These are phyloP conservation scores for Paramecium sexaurelia DNA, from an alignment of 73 alveolate species.

Conservation along the genomic window DNA sequence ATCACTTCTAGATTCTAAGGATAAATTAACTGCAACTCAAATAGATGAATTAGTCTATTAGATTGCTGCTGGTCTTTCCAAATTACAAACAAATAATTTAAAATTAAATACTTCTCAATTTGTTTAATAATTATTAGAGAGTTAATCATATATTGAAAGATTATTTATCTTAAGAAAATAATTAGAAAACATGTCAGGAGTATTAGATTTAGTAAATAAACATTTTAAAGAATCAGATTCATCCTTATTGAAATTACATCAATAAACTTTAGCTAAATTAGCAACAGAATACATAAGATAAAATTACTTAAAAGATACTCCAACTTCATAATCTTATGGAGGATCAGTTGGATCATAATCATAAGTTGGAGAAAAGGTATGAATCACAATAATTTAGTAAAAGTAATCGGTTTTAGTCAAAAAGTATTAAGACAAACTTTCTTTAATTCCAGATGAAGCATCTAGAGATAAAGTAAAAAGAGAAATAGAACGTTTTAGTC, in stretches of 20 bases:
- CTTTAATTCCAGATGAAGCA: conserved; percentile 57
- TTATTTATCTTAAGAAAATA: conserved; percentile 13
- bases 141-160: conserved; percentile 37
- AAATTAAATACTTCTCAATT: not conserved
- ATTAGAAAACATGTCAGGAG: not conserved
- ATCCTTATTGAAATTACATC: not conserved
- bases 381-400: not conserved
- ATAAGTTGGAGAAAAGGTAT: conserved; percentile 3
- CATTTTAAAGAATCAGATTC: conserved; percentile 38
- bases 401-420: conserved; percentile 19
- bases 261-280: conserved; percentile 39
- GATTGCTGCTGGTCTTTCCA: conserved; percentile 3
- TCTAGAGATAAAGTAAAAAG: conserved; percentile 56
- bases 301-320: not conserved
- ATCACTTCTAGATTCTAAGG: not conserved
- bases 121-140: not conserved
- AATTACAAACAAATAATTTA: conserved; percentile 10
- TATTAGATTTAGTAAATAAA: conserved; percentile 24
- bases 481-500: conserved; percentile 64
- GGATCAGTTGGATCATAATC: not conserved
- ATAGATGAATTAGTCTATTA: not conserved
- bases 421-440: conserved; percentile 46
- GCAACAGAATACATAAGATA: conserved; percentile 32
- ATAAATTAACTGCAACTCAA: not conserved
- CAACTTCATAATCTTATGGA: not conserved